These are phyloP conservation scores for Aureobasidium sp. DNA, from an alignment of 2,329 filamentous ascomycete genomes.

Conservation along the genomic window DNA sequence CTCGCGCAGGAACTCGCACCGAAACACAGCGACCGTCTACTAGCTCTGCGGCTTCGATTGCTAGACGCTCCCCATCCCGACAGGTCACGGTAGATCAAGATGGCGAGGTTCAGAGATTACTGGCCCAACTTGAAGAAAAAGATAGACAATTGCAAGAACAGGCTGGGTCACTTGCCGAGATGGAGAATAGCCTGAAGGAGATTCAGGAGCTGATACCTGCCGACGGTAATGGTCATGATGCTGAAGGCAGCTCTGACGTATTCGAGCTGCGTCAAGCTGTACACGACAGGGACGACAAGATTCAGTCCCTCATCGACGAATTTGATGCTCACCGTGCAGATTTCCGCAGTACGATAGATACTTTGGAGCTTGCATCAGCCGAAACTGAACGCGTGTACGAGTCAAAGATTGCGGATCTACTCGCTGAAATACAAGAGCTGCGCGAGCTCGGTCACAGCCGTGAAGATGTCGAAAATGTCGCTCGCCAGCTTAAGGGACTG, in stretches of 20 bases:
- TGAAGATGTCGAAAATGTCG: constrained; percentile 86
- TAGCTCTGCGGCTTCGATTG: constrained; percentile 38
- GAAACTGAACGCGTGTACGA: constrained; percentile 97
- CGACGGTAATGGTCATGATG: constrained; percentile 58
- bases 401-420: constrained; percentile 77
- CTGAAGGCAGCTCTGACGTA: constrained; percentile 23
- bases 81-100: constrained; percentile 37
- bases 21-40: constrained; percentile 37
- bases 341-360: constrained; percentile 94
- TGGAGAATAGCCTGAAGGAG: constrained; percentile 82
- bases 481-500: constrained; percentile 84
- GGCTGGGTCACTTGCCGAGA: constrained; percentile 71
- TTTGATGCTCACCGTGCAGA: constrained; percentile 93
- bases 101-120: constrained; percentile 67
- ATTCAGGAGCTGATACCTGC: constrained; percentile 63
- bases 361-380: constrained; percentile 86
- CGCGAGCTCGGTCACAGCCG: constrained; percentile 69
- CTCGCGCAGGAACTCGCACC: constrained; percentile 36
- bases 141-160: constrained; percentile 88
- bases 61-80: constrained; percentile 31
- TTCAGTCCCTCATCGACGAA: constrained; percentile 83
- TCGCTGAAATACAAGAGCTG: constrained; percentile 69
- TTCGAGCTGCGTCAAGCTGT: constrained; percentile 70
- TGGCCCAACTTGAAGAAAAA: constrained; percentile 69
- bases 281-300: constrained; percentile 94